Percentiles rank a stretch among this genome's conserved stretches.
phyloP scores from a whole-genome alignment of 257 asterid species.

The Lithospermum erythrorhizon region DNA sequence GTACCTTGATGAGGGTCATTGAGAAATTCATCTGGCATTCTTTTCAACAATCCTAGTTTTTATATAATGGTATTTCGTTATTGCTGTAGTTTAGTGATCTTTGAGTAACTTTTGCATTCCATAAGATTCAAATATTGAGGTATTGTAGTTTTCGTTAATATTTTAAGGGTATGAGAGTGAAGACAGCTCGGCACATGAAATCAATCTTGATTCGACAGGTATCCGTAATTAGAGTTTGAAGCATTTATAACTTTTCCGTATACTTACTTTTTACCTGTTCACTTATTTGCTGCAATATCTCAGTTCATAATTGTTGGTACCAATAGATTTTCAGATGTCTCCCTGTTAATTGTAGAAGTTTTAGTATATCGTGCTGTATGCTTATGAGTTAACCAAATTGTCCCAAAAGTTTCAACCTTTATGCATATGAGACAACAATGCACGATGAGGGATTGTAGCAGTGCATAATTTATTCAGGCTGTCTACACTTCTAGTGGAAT shows the following conservation, averaged over 20 bases:
- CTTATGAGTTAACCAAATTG: not conserved
- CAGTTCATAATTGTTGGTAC: not conserved
- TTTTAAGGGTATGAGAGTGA: constrained; percentile 83
- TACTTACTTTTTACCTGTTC: not conserved
- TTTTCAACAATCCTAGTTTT: no score
- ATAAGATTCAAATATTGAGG: no score
- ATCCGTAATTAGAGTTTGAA: constrained; percentile 10
- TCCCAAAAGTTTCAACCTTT: no score
- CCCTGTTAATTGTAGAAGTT: not conserved
- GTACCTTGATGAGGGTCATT: no score
- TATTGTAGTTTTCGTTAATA: constrained; percentile 4
- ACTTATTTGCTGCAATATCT: not conserved
- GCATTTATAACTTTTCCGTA: constrained; percentile 2
- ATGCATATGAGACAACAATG: no score
- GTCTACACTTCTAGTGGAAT: no score
- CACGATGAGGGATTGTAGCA: no score
- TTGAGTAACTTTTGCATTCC: no score
- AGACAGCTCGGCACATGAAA: constrained; percentile 71
- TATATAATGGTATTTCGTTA: no score
- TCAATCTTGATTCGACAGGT: constrained; percentile 86
- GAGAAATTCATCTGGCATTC: no score
- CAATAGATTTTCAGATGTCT: not conserved
- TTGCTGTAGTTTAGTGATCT: no score
- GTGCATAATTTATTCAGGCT: no score
- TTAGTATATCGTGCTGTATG: not conserved